phyloP scores from a whole-genome alignment of 495 filamentous ascomycete genomes.

The Neurospora sp. region DNA sequence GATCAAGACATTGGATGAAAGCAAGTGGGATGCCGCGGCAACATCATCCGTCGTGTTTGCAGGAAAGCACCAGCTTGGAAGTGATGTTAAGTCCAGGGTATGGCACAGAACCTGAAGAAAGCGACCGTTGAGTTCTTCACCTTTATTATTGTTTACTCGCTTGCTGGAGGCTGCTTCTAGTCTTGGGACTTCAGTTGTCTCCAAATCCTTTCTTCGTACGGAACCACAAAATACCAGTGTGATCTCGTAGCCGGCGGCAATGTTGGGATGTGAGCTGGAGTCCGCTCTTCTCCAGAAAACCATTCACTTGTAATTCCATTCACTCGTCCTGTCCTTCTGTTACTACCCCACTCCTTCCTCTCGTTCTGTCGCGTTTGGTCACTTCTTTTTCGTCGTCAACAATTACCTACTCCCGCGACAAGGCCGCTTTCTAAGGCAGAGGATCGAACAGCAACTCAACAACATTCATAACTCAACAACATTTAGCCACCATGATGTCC shows the following conservation, averaged over 20 bases:
- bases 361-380: background rate
- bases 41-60: no score
- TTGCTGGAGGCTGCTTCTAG: background rate
- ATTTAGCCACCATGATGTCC: background rate
- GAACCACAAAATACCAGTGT: background rate
- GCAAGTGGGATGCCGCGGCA: background rate
- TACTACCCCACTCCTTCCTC: background rate
- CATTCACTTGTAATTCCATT: background rate
- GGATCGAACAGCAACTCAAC: background rate
- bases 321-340: background rate
- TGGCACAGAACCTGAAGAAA: background rate
- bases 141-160: background rate
- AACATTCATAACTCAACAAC: background rate
- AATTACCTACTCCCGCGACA: background rate
- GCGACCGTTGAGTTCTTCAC: background rate
- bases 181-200: background rate
- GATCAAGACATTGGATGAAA: background rate
- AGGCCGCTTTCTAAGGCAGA: background rate
- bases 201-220: background rate
- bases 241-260: background rate
- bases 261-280: background rate
- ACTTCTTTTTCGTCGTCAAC: background rate
- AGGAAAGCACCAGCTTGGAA: background rate
- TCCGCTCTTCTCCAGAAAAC: background rate
- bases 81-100: background rate